Base-by-base conservation (phyloP, 306 rosid species). In the Rosa lucieae region DNA sequence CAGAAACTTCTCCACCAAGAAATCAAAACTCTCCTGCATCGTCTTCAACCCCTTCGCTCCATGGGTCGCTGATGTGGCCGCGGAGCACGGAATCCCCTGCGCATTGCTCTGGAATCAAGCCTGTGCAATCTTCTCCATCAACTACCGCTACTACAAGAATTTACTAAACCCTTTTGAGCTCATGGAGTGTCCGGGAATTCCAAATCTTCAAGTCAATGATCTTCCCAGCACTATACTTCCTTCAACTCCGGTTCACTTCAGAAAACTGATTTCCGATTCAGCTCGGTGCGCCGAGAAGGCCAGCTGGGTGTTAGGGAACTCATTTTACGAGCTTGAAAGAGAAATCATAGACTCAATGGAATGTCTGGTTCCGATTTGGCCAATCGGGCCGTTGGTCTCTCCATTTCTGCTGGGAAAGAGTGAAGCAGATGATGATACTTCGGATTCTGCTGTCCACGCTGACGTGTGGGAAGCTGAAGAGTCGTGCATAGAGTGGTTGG, bases 61-160 rank as follows among this genome's bases (percentile, higher is more conserved):
- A 2, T 88, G 84, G 87, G 85, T 85, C n/a, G 65, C 84, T 3
- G 79, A 84, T 6, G 82, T 85, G 3, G 83, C 79, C 13, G 35
- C 68, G 0, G 67, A 82, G 0, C 86, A 80, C 67, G 63, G 47
- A 3, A 85, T 88, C 78, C 93, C 90, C 4, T 88, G 90, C 46
- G 93, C 90, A 0, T 8, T 85, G 72, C 90, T 89, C 18, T 91
- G 97, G 96, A 85, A 87, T 78, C 96, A 89, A 56, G 83, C 93
- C 3, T 78, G 82, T 43, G 82, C 92, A 0, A 5, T 76, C 6
- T 91, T 77, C 73, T 89, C 93, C 7, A 83, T 91, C 23, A 82
- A 78, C 18, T 88, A 85, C 15, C 88, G 78, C n/a, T 84, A 77
- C 77, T 77, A 40, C 29, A 85, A 82, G 40, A 70, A 75, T 35